Conservation (phyloP, 495 filamentous ascomycete genomes). For the Niebla homalea region DNA sequence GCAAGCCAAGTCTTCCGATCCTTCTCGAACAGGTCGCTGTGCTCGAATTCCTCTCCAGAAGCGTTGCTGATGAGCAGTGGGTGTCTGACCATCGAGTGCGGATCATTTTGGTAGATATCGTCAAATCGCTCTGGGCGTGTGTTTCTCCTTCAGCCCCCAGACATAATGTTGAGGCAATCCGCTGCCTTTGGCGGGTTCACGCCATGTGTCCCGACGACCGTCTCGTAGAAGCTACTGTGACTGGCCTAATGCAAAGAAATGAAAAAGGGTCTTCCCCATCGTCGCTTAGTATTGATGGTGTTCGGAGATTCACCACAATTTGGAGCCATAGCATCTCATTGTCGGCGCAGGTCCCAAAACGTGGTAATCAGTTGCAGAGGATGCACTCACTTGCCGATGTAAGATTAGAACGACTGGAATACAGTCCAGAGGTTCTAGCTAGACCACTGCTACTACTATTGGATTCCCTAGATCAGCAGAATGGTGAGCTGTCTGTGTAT, state of each 20-base stretch:
- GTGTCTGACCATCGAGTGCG: conserved; percentile 10
- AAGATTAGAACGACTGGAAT: conserved; percentile 22
- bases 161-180: conserved; percentile 84
- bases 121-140: conserved; percentile 62
- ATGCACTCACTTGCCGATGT: conserved; percentile 31
- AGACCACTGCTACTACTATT: conserved; percentile 73
- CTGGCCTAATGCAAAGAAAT: conserved; percentile 52
- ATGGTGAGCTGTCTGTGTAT: conserved; percentile 59
- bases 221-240: conserved; percentile 66
- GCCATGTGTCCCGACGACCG: conserved; percentile 43
- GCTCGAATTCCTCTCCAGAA: conserved; percentile 28
- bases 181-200: conserved; percentile 75
- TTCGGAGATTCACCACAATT: conserved; percentile 53
- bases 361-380: conserved; percentile 15
- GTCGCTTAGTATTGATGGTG: conserved; percentile 33
- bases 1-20: not conserved
- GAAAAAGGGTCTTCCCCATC: conserved; percentile 27
- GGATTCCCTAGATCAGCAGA: conserved; percentile 62
- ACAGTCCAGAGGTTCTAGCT: conserved; percentile 48
- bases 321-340: conserved; percentile 60
- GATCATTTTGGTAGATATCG: conserved; percentile 31
- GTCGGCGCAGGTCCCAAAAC: not conserved
- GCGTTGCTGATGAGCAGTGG: conserved; percentile 2
- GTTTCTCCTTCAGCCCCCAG: conserved; percentile 70
- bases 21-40: conserved; percentile 39